Evolutionary conservation across 768 basidiomycete genomes (phyloP).

Genomic region (Lyophyllum decastes): DNA sequence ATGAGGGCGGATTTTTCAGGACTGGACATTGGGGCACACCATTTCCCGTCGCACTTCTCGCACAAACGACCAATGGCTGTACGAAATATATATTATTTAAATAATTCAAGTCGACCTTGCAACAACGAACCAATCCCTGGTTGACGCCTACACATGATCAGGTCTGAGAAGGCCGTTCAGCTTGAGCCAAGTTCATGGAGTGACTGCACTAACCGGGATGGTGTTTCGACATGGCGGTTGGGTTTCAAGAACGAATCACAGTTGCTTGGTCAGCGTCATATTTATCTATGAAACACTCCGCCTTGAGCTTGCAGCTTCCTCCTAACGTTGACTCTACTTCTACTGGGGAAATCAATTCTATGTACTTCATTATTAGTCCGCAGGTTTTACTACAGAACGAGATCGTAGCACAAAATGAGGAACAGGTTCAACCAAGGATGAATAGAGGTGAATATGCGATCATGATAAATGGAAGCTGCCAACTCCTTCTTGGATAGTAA

Average conservation of each 20-base stretch:
- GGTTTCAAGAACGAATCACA: background rate
- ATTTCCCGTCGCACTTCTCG: slow-evolving; percentile 99
- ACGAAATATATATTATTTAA: background rate
- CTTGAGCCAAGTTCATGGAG: background rate
- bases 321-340: too few species aligned
- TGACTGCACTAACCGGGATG: slow-evolving; percentile 62
- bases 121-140: slow-evolving; percentile 84
- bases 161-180: slow-evolving; percentile 53
- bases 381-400: slow-evolving; percentile 4
- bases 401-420: slow-evolving; percentile 4
- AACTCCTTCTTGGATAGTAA: slow-evolving; percentile 91
- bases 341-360: background rate
- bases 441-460: slow-evolving; percentile 22
- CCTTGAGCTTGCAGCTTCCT: too few species aligned
- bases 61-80: slow-evolving; percentile 96
- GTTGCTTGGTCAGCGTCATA: slow-evolving; percentile 15
- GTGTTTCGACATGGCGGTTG: slow-evolving; percentile 79
- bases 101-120: slow-evolving; percentile 3
- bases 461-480: slow-evolving; percentile 98
- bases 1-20: background rate
- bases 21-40: slow-evolving; percentile 52
- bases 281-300: too few species aligned
- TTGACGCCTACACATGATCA: slow-evolving; percentile 98
- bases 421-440: slow-evolving; percentile 12
- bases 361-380: slow-evolving; percentile 3